These are phyloP conservation scores for Leishmania mexicana DNA, from an alignment of 208 protist genomes.

Conservation along the genomic window DNA sequence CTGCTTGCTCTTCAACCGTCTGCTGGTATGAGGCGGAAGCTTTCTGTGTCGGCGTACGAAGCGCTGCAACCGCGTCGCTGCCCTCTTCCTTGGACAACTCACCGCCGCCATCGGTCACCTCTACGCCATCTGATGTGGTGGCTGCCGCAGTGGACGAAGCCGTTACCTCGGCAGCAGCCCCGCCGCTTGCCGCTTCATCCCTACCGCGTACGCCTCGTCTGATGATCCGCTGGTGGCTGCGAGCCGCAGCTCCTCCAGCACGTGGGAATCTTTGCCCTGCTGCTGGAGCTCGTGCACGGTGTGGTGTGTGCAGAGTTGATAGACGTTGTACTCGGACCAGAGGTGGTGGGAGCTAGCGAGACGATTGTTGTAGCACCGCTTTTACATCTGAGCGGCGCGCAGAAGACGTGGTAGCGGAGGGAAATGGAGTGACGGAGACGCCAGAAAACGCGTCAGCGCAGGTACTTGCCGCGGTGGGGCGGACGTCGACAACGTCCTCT, in stretches of 20 bases:
- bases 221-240: conserved; percentile 30
- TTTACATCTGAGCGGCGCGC: conserved; percentile 26
- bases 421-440: not conserved
- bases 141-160: not conserved
- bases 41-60: conserved; percentile 16
- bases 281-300: conserved; percentile 27
- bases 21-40: conserved; percentile 4
- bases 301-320: conserved; percentile 24
- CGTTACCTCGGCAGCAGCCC: conserved; percentile 15
- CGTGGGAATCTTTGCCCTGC: conserved; percentile 30
- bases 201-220: conserved; percentile 35
- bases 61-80: not conserved
- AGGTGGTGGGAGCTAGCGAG: conserved; percentile 29
- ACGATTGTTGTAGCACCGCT: conserved; percentile 37
- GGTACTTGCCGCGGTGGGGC: not conserved
- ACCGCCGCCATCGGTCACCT: not conserved
- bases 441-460: not conserved
- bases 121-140: not conserved
- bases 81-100: not conserved
- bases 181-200: conserved; percentile 30
- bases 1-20: conserved; percentile 4
- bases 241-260: conserved; percentile 45
- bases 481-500: too few species aligned
- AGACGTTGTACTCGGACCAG: conserved; percentile 43
- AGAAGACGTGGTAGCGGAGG: not conserved